phyloP scores from a whole-genome alignment of 768 basidiomycete genomes.

The Terana coerulea region DNA sequence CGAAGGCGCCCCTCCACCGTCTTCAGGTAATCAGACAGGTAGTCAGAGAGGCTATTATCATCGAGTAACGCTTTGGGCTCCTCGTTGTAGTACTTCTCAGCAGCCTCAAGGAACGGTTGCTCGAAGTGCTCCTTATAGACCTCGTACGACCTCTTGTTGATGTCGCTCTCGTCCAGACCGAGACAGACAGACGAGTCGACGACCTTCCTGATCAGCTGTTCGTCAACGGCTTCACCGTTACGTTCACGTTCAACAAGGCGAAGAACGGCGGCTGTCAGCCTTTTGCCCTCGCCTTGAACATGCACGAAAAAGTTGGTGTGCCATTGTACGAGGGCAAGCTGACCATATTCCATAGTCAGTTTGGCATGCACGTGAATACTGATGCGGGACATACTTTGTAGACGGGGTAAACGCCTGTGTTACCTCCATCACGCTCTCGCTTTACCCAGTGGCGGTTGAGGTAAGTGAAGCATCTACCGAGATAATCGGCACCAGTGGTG shows the following conservation, averaged over 20 bases:
- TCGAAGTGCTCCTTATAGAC: conserved; percentile 92
- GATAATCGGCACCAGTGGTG: conserved; percentile 95
- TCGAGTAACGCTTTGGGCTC: conserved; percentile 90
- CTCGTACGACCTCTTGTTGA: conserved; percentile 88
- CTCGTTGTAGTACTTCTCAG: conserved; percentile 85
- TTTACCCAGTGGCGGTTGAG: conserved; percentile 99
- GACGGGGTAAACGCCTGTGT: conserved; percentile 90
- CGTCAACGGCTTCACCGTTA: conserved; percentile 91
- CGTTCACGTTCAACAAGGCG: conserved; percentile 89
- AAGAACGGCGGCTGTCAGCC: conserved; percentile 83
- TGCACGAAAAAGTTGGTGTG: conserved; percentile 84
- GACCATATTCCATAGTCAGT: background rate
- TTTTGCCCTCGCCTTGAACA: conserved; percentile 73
- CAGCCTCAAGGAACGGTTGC: conserved; percentile 79
- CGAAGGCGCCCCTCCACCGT: conserved; percentile 88
- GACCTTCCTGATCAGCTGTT: conserved; percentile 87
- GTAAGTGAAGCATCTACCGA: conserved; percentile 96
- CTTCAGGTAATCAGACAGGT: conserved; percentile 90
- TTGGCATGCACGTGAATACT: background rate
- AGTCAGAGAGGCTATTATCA: too few species aligned
- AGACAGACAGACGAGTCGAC: conserved; percentile 93
- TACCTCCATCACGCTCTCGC: conserved; percentile 93
- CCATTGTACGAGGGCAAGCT: conserved; percentile 97
- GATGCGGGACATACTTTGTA: conserved; percentile 65
- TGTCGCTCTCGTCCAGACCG: conserved; percentile 86